Evolutionary conservation across 352 stramenopile genomes (phyloP).

Genomic region (Pythium coloratum): DNA sequence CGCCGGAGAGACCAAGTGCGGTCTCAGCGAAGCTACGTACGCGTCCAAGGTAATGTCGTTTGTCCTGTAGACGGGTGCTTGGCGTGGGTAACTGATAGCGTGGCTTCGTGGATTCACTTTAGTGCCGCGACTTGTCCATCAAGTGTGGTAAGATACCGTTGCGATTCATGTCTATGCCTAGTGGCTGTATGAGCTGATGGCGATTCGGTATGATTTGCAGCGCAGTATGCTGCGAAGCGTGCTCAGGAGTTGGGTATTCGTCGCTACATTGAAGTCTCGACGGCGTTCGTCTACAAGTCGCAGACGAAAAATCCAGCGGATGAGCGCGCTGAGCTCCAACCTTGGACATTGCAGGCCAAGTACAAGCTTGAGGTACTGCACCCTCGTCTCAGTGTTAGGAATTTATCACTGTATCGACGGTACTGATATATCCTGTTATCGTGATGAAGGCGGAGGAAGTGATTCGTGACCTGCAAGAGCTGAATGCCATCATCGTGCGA

Average conservation of each 20-base stretch:
- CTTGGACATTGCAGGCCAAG: slow-evolving; percentile 85
- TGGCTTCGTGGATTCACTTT: neutral
- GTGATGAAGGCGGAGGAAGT: slow-evolving; percentile 54
- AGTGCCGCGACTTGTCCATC: slow-evolving; percentile 80
- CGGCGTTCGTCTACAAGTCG: slow-evolving; percentile 88
- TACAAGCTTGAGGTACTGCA: slow-evolving; percentile 71
- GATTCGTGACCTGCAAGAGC: slow-evolving; percentile 50
- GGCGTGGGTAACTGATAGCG: neutral
- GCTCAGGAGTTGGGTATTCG: slow-evolving; percentile 68
- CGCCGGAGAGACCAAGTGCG: slow-evolving; percentile 82
- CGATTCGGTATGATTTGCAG: slow-evolving; percentile 1
- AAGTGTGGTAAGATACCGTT: slow-evolving; percentile 66
- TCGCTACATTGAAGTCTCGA: slow-evolving; percentile 84
- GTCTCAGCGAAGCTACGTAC: slow-evolving; percentile 71
- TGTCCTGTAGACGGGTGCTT: neutral
- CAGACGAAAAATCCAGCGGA: slow-evolving; percentile 66
- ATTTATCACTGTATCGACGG: too few relatives aligned
- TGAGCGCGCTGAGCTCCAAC: slow-evolving; percentile 62
- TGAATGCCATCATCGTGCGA: slow-evolving; percentile 78
- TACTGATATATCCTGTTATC: neutral
- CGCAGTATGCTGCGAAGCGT: slow-evolving; percentile 49
- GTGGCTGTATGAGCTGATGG: neutral
- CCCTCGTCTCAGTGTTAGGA: neutral
- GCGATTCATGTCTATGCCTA: neutral
- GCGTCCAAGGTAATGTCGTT: slow-evolving; percentile 59